Percentiles rank a stretch among this genome's conserved stretches.
Conservation (phyloP, 2,329 filamentous ascomycete species). For the Colletotrichum orchidophilum region DNA sequence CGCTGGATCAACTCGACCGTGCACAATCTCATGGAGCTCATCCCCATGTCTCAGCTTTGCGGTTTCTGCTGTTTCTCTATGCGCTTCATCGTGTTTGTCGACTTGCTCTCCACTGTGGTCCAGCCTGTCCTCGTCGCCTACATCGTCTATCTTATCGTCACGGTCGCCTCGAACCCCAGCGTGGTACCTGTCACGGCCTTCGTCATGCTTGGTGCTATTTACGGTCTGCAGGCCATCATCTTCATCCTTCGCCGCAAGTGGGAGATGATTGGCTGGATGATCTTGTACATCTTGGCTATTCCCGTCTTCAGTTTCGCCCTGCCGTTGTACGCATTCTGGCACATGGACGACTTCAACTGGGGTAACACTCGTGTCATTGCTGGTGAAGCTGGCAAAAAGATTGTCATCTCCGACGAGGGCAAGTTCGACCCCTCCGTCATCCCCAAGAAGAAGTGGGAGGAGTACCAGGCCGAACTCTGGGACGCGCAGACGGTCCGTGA, state of each 20-base stretch:
- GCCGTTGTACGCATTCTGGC: conserved; percentile 96
- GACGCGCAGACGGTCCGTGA: conserved; percentile 87
- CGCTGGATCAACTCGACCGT: conserved; percentile 99
- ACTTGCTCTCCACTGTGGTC: conserved; percentile 89
- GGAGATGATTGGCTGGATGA: conserved; percentile 99
- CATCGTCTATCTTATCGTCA: conserved; percentile 87
- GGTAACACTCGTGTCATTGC: conserved; percentile 98
- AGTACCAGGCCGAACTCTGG: conserved; percentile 98
- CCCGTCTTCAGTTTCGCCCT: conserved; percentile 92
- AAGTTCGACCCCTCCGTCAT: conserved; percentile 95
- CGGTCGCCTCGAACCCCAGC: conserved; percentile 68
- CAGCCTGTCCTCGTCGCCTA: conserved; percentile 93
- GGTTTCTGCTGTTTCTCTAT: conserved; percentile 73
- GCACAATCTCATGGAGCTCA: conserved; percentile 95
- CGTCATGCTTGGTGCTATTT: conserved; percentile 91
- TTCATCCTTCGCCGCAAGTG: conserved; percentile 97
- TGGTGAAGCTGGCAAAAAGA: conserved; percentile 90
- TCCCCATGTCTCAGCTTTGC: conserved; percentile 91
- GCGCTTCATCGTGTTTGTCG: conserved; percentile 90
- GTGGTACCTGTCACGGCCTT: conserved; percentile 87
- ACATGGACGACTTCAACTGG: conserved; percentile 99
- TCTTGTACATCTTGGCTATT: conserved; percentile 91
- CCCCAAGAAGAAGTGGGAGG: conserved; percentile 98
- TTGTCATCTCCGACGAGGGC: conserved; percentile 95
- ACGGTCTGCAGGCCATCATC: conserved; percentile 95